phyloP scores from a whole-genome alignment of 1,284 basidiomycete species.

The Xerocomus nothofagi region DNA sequence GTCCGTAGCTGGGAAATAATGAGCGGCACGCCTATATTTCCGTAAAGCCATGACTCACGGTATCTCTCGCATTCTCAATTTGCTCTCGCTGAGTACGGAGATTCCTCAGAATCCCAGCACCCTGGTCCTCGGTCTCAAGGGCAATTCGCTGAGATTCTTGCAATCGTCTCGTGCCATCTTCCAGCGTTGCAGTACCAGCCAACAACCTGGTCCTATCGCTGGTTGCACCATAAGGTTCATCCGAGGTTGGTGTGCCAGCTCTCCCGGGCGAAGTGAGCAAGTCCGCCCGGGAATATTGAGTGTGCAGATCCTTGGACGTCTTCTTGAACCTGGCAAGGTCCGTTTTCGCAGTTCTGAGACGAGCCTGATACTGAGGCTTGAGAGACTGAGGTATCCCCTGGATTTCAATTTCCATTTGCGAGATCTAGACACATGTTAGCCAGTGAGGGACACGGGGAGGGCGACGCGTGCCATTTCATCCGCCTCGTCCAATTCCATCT shows the following conservation, averaged over 20 bases:
- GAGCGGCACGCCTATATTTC: constrained; percentile 7
- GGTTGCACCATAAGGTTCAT: constrained; percentile 73
- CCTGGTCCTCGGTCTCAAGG: constrained; percentile 94
- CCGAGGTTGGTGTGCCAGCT: constrained; percentile 55
- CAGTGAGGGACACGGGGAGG: not conserved
- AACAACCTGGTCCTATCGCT: constrained; percentile 79
- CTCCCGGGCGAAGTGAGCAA: constrained; percentile 53
- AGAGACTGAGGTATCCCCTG: constrained; percentile 91
- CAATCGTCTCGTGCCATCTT: constrained; percentile 79
- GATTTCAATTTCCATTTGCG: constrained; percentile 99
- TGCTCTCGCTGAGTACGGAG: constrained; percentile 90
- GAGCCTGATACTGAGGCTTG: constrained; percentile 69
- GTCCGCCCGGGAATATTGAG: constrained; percentile 58
- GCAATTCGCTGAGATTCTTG: constrained; percentile 92
- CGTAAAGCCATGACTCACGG: constrained; percentile 48
- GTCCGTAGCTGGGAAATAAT: constrained; percentile 51
- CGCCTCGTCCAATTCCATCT: constrained; percentile 97
- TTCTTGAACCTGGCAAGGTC: constrained; percentile 80
- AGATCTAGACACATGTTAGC: constrained; percentile 56
- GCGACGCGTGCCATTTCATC: constrained; percentile 82
- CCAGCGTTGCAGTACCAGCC: constrained; percentile 69
- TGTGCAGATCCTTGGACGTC: constrained; percentile 63
- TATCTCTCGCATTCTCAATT: constrained; percentile 92
- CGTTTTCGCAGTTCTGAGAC: constrained; percentile 71
- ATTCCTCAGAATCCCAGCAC: constrained; percentile 88